Conservation (phyloP, 108 stramenopile species). For the Nitzschia putrida region DNA sequence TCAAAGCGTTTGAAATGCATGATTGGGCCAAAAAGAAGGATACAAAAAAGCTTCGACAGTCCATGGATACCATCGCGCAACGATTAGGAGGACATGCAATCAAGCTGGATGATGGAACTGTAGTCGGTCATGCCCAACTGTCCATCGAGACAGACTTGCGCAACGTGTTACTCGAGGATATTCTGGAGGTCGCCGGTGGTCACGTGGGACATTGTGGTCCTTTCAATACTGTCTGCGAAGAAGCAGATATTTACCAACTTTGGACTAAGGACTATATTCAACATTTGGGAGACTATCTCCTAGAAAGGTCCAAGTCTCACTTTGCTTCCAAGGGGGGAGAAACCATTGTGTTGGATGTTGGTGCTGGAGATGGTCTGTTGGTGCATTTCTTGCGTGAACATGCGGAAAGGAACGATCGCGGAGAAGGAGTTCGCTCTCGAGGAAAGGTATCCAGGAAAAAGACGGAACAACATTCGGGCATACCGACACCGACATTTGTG, state of each 20-base stretch:
- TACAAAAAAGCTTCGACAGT: not conserved
- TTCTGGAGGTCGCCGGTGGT: conserved; percentile 57
- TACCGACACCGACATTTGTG: conserved; percentile 41
- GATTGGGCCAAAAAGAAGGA: conserved; percentile 52
- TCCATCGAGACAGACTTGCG: conserved; percentile 25
- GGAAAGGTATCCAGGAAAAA: conserved; percentile 1
- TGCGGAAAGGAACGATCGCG: conserved; percentile 13
- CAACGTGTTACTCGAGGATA: conserved; percentile 41
- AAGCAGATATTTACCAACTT: conserved; percentile 74
- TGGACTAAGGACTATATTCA: conserved; percentile 77
- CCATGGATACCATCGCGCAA: not conserved
- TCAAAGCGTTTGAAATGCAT: conserved; percentile 66
- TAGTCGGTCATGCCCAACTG: conserved; percentile 11
- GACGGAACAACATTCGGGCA: not conserved
- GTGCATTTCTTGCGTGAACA: conserved; percentile 60
- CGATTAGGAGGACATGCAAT: not conserved
- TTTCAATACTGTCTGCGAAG: conserved; percentile 77
- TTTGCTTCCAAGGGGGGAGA: not conserved
- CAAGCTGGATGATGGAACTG: not conserved
- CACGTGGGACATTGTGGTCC: conserved; percentile 58
- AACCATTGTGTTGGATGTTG: conserved; percentile 66
- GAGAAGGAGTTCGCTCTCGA: conserved; percentile 21
- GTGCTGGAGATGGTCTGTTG: conserved; percentile 83
- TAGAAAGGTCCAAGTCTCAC: conserved; percentile 29
- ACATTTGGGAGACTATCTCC: conserved; percentile 69